Conservation (phyloP, 129 eudicot species). For the Flaveria trinervia region DNA sequence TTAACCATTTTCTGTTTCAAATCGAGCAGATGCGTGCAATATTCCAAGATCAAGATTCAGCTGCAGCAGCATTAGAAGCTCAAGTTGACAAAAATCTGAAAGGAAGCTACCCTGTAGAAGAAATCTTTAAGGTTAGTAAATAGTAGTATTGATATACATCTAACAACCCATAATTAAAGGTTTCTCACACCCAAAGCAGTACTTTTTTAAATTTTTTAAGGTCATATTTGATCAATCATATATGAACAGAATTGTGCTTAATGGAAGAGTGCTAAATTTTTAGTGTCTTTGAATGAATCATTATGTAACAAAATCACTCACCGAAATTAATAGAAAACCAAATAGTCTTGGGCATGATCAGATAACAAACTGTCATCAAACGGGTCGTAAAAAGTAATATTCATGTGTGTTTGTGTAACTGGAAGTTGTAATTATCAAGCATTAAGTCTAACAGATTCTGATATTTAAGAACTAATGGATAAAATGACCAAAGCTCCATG, state of each 20-base stretch:
- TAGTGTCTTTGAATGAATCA: not conserved
- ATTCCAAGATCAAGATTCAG: constrained; percentile 35
- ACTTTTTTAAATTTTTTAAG: not conserved
- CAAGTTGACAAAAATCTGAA: constrained; percentile 33
- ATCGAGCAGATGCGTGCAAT: constrained; percentile 31
- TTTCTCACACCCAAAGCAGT: not conserved
- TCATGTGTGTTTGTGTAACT: not conserved
- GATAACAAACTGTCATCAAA: not conserved
- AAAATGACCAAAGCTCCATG: not conserved
- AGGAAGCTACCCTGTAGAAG: constrained; percentile 44
- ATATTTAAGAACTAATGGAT: not conserved
- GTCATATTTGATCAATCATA: not conserved
- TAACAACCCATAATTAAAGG: constrained; percentile 3
- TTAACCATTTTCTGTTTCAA: constrained; percentile 6
- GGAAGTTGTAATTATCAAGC: not conserved
- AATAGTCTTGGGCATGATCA: not conserved
- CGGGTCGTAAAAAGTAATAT: too few relatives aligned
- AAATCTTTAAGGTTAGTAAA: constrained; percentile 34
- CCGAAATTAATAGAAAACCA: too few relatives aligned
- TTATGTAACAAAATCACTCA: not conserved
- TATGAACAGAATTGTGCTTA: too few relatives aligned
- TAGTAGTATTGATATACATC: not conserved
- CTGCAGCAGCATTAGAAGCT: constrained; percentile 39
- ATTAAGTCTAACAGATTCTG: not conserved
- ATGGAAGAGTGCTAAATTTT: too few relatives aligned